Conservation (phyloP, 805 yeast species). For the Candida peoriensis region DNA sequence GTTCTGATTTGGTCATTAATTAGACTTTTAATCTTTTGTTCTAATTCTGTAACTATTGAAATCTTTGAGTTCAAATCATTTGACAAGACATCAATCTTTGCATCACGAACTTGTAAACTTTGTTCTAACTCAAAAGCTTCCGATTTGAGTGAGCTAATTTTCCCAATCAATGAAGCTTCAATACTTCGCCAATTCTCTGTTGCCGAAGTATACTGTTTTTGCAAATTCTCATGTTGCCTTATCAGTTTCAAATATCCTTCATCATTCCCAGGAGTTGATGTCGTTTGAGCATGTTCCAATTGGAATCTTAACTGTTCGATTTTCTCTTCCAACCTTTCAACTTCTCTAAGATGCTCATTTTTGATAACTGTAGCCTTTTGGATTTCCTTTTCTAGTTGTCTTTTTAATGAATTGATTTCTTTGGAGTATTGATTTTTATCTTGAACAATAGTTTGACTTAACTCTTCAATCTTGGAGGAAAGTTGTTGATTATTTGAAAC, state of each 20-base stretch:
- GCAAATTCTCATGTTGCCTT: conserved; percentile 50
- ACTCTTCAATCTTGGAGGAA: conserved; percentile 20
- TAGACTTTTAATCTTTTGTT: conserved; percentile 16
- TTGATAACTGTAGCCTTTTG: conserved; percentile 19
- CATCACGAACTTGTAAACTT: conserved; percentile 20
- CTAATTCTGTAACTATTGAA: conserved; percentile 17
- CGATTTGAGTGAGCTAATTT: conserved; percentile 38
- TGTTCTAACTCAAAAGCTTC: conserved; percentile 37
- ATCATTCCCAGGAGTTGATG: conserved; percentile 22
- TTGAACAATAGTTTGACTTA: conserved; percentile 19
- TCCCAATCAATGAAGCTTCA: conserved; percentile 57
- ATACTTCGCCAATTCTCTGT: conserved; percentile 80
- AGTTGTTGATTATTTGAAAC: conserved; percentile 18
- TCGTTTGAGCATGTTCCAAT: conserved; percentile 43
- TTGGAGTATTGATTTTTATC: conserved; percentile 19
- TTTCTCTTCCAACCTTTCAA: conserved; percentile 57
- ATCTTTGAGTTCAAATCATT: conserved; percentile 27
- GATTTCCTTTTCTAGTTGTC: conserved; percentile 31
- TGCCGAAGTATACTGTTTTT: conserved; percentile 67
- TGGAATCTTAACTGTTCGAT: conserved; percentile 64
- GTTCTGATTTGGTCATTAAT: conserved; percentile 23
- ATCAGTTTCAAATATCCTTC: conserved; percentile 38
- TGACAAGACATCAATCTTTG: conserved; percentile 25
- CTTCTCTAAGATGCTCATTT: conserved; percentile 34
- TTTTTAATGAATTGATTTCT: conserved; percentile 27